Evolutionary conservation across 2,329 filamentous ascomycete species (phyloP), one percentile per base, ranked within the genome.

Genomic region (Colletotrichum gloeosporioides): DNA sequence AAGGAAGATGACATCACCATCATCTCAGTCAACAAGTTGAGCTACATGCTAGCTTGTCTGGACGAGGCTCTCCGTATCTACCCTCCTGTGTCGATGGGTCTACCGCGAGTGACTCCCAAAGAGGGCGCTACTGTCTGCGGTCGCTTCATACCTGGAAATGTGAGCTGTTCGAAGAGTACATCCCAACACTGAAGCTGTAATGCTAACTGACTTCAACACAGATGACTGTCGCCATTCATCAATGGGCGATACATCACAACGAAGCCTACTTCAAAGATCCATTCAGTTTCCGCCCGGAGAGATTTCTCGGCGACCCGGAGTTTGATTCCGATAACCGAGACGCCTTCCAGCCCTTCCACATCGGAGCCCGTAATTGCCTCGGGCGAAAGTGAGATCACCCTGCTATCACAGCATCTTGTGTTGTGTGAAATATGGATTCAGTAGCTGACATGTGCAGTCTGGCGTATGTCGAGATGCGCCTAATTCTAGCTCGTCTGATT

Each of bases 391-490:
- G 29, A 69, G 66, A 59, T 22, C 12, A 22, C n/a, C 27, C 16
- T 34, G 15, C 10, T 29, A 31, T 69, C 4, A 12, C 2, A 8
- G 1, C n/a, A 0, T 3, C 8, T 22, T 4, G 31, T 22, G 22
- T 15, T 69, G 3, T 39, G 16, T 12, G 13, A 68, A 4, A 53
- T 0, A 2, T 44, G 8, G 10, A 7, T 34, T 22, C 27, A 13
- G 6, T n/a, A 22, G 67, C 55, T 70, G 27, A 70, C 55, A 9
- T 6, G 9, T 4, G 7, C 16, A 89, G 87, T 75, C 81, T 90
- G 59, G 88, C 88, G 4, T 89, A 88, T 64, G 83, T 86, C 22
- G 88, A 90, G 78, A 88, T 90, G 85, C 83, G 88, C 7, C 79
- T 89, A 2, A 87, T 90, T 55, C 78, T 90, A 6, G 85, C 87